Evolutionary conservation across 1,284 basidiomycete species (phyloP), one percentile per base, ranked within the genome.

Genomic region (Meripilus lineatus): DNA sequence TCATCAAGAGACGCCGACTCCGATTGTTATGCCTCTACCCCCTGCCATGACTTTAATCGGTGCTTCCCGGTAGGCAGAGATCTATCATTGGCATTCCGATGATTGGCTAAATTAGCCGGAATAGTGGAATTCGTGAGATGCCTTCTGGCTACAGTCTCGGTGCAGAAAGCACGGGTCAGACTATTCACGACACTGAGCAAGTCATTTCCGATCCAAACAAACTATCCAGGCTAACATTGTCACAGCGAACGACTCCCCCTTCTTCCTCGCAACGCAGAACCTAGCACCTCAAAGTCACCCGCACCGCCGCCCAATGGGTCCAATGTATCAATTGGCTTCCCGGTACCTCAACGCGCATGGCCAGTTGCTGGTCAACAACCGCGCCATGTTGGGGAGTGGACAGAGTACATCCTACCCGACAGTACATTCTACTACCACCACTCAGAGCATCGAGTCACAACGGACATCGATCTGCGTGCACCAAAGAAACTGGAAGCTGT

Each of bases 341-440:
- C 51, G 10, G 50, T 50, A 1, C 48, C 50, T 7, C 50, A 50
- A 17, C n/a, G n/a, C n/a, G n/a, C n/a, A n/a, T n/a, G n/a, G n/a
- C n/a, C n/a, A n/a, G n/a, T n/a, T n/a, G n/a, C n/a, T n/a, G n/a
- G n/a, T n/a, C n/a, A n/a, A n/a, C n/a, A n/a, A n/a, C n/a, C n/a
- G n/a, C n/a, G n/a, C n/a, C n/a, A n/a, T n/a, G n/a, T n/a, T n/a
- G 63, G 69, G 10, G 76, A 77, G 6, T 89, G 86, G 85, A 68
- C 73, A 34, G 81, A 82, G 55, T 77, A 83, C 56, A 66, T 72
- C 7, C 74, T 89, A 10, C 85, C 86, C 1, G 82, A 88, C 53
- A 75, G 75, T 15, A 65, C 73, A 3, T 65, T 72, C 28, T 89
- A 89, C 62, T 89, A 79, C 53, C 71, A 75, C 32, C 81, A 87